Base-by-base conservation (phyloP, 345 rosid genomes). In the Citrus unshiu region DNA sequence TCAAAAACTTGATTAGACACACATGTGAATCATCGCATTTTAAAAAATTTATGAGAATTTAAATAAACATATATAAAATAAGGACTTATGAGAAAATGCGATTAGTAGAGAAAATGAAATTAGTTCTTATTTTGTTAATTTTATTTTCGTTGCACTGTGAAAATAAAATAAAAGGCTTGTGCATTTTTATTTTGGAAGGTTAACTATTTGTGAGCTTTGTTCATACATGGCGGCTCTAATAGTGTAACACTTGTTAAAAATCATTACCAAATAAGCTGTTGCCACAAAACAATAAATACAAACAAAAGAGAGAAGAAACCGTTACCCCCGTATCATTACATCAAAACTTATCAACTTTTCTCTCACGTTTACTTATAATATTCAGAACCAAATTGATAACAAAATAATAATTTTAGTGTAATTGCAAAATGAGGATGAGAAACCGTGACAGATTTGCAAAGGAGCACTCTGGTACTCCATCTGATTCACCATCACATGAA, bases 341-440 rank as follows among this genome's bases (percentile, higher is more conserved):
- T 57, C 60, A 57, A 57, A 18, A 2, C n/a, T 57, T 27, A 6
- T 63, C 32, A 12, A 61, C 65, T 61, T 61, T 61, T 29, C 67
- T 32, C 34, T 61, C 34, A 27, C 32, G 27, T 61, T 32, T 37
- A 9, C 6, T 32, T 32, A 64, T 64, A 19, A 32, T 18, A 30
- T 32, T 64, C 65, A 61, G 18, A 21, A 16, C 40, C 24, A 32
- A 30, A 2, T n/a, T 43, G 49, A 43, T 12, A 12, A 12, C 49
- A 43, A 12, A 0, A 43, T 12, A 43, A 43, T 12, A 10, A 43
- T 43, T 43, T 43, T 10, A 43, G 49, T 43, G 4, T 18, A 65
- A 16, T 65, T 65, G n/a, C 24, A 34, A 65, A 65, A 65, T 65
- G 68, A 32, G 68, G 68, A 65, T 65, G 34, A 65, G 68, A 65